Evolutionary conservation across 768 basidiomycete genomes (phyloP).

Genomic region (Tylopilus balloui): DNA sequence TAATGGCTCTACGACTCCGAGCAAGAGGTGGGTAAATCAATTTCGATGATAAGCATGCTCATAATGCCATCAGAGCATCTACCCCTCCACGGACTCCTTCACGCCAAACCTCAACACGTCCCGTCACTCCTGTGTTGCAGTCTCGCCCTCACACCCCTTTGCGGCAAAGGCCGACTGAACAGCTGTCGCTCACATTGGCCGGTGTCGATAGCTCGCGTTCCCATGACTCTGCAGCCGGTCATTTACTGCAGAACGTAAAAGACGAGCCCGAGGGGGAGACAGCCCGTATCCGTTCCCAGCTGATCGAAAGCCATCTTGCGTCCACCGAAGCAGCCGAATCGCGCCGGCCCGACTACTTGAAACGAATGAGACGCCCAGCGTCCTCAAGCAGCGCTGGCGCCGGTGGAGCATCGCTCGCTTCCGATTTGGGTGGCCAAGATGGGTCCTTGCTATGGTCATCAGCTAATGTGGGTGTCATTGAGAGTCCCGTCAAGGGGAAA

Average conservation of each 20-base stretch:
- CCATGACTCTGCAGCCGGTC: not conserved
- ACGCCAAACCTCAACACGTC: conserved; percentile 14
- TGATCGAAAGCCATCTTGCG: conserved; percentile 46
- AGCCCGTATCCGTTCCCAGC: conserved; percentile 52
- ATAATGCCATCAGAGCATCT: conserved; percentile 10
- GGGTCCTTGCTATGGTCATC: conserved; percentile 21
- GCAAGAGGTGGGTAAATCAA: not conserved
- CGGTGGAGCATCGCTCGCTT: conserved; percentile 3
- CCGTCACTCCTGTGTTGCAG: conserved; percentile 11
- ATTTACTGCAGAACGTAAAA: conserved; percentile 1
- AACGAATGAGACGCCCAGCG: conserved; percentile 48
- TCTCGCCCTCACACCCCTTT: conserved; percentile 13
- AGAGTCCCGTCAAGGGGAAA: conserved; percentile 69
- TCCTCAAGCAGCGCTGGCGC: conserved; percentile 34
- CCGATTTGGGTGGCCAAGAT: conserved; percentile 11
- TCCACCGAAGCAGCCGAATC: conserved; percentile 53
- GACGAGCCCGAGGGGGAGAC: conserved; percentile 49
- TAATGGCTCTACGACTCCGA: not conserved
- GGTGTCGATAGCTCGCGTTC: not conserved
- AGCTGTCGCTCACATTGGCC: not conserved
- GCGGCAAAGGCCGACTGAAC: not conserved
- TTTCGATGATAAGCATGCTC: not conserved
- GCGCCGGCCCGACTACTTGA: conserved; percentile 68
- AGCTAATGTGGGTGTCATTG: conserved; percentile 52
- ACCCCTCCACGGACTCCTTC: conserved; percentile 16